A percentile compares a stretch with the other conserved stretches of the same genome.
phyloP scores from a whole-genome alignment of 352 stramenopile species.

The Globisporangium acanthophoron region DNA sequence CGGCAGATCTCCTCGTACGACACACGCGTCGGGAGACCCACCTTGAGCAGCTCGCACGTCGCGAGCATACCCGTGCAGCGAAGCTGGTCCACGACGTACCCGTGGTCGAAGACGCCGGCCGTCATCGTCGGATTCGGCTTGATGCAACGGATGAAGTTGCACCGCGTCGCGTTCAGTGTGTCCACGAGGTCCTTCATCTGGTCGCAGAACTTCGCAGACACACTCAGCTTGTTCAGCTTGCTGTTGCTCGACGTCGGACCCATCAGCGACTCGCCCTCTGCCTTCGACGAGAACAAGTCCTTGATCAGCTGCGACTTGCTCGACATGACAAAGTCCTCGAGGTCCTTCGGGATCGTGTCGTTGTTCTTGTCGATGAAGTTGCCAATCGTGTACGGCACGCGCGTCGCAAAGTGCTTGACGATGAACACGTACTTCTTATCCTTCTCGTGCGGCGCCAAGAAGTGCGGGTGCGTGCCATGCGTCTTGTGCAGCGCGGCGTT shows the following conservation, averaged over 20 bases:
- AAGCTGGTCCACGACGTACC: constrained; percentile 87
- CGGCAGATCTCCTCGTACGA: constrained; percentile 87
- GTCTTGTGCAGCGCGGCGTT: constrained; percentile 79
- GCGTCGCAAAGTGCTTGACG: constrained; percentile 94
- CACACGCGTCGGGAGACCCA: constrained; percentile 86
- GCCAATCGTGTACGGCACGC: constrained; percentile 92
- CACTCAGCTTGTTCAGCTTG: constrained; percentile 42
- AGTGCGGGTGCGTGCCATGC: constrained; percentile 63
- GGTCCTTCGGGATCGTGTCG: constrained; percentile 91
- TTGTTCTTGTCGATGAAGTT: constrained; percentile 98
- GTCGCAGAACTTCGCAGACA: constrained; percentile 81
- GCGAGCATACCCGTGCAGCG: constrained; percentile 87
- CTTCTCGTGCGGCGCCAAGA: constrained; percentile 76
- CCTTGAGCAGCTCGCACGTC: constrained; percentile 90
- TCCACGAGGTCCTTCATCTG: constrained; percentile 86
- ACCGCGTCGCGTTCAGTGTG: constrained; percentile 79
- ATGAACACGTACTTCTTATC: constrained; percentile 93
- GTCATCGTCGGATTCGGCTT: constrained; percentile 88
- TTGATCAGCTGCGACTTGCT: constrained; percentile 75
- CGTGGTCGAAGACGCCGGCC: constrained; percentile 78
- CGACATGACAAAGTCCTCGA: constrained; percentile 85
- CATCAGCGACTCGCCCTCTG: constrained; percentile 51
- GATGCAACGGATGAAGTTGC: constrained; percentile 89
- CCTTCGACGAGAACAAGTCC: constrained; percentile 69
- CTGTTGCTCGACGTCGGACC: constrained; percentile 13